A percentile compares a stretch with the other conserved stretches of the same genome.
Evolutionary conservation across 495 filamentous ascomycete genomes (phyloP).

Genomic region (Acidomyces sp.): DNA sequence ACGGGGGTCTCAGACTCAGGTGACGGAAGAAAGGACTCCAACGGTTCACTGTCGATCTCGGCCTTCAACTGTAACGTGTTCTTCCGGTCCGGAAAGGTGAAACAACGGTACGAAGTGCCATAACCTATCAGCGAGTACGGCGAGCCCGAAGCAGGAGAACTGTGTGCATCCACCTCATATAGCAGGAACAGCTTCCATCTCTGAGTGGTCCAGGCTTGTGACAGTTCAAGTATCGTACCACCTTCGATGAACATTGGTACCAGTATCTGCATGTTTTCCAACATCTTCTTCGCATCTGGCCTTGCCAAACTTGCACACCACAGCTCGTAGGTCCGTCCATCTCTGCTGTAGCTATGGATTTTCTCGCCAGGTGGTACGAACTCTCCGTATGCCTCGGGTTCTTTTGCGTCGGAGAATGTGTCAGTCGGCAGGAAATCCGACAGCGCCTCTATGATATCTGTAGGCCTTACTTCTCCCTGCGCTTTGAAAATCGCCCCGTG

Average conservation of each 20-base stretch:
- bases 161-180: constrained; percentile 36
- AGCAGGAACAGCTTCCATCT: constrained; percentile 84
- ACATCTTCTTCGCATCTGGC: constrained; percentile 45
- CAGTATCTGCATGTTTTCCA: constrained; percentile 69
- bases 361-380: constrained; percentile 46
- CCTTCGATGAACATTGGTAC: constrained; percentile 88
- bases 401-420: constrained; percentile 36
- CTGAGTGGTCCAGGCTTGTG: constrained; percentile 57
- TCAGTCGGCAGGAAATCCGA: constrained; percentile 48
- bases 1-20: constrained; percentile 30
- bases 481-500: constrained; percentile 62
- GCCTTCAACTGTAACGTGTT: background rate
- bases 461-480: constrained; percentile 54
- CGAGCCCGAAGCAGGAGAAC: constrained; percentile 36
- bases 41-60: constrained; percentile 13
- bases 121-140: constrained; percentile 72
- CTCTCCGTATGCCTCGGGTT: constrained; percentile 25
- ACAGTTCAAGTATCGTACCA: constrained; percentile 54
- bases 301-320: constrained; percentile 47
- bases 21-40: constrained; percentile 31
- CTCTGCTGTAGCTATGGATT: constrained; percentile 37
- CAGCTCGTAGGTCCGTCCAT: constrained; percentile 44
- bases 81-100: constrained; percentile 35
- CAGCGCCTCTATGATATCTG: constrained; percentile 52
- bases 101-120: constrained; percentile 79